Evolutionary conservation across 805 yeast genomes (phyloP).

Genomic region (Cyberlindnera meyerae): DNA sequence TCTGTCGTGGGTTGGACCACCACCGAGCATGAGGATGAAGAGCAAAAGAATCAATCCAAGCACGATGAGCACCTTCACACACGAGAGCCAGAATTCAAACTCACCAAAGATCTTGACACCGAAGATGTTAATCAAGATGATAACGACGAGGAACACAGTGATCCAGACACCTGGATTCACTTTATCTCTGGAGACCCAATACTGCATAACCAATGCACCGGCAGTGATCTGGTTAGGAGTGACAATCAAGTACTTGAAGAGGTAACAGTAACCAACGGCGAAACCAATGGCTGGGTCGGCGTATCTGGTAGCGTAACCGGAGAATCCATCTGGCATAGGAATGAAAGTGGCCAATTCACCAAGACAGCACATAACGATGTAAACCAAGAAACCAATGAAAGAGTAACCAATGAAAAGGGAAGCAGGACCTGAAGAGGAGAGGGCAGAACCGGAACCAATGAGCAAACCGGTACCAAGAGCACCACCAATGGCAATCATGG

Average conservation of each 20-base stretch:
- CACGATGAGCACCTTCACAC: conserved; percentile 48
- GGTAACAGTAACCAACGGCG: conserved; percentile 27
- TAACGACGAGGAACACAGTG: conserved; percentile 35
- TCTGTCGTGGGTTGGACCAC: conserved; percentile 71
- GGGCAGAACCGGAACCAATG: conserved; percentile 58
- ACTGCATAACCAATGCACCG: conserved; percentile 45
- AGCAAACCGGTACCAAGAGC: conserved; percentile 69
- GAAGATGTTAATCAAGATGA: conserved; percentile 43
- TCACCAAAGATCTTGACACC: conserved; percentile 56
- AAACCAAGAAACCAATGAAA: conserved; percentile 67
- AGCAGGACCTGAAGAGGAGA: conserved; percentile 56
- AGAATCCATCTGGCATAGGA: conserved; percentile 62
- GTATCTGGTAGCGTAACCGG: conserved; percentile 52
- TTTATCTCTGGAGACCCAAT: conserved; percentile 40
- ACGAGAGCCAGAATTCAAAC: conserved; percentile 46
- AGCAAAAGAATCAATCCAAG: conserved; percentile 35
- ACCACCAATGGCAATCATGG: conserved; percentile 66
- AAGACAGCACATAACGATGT: conserved; percentile 59
- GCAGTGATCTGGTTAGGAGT: conserved; percentile 46
- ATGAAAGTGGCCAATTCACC: conserved; percentile 68
- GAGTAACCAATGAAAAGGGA: conserved; percentile 56
- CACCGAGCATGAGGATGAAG: conserved; percentile 68
- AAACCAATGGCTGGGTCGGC: conserved; percentile 27
- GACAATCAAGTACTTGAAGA: conserved; percentile 25
- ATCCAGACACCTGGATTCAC: conserved; percentile 61